Evolutionary conservation across 2,329 filamentous ascomycete species (phyloP).

Genomic region (Colletotrichum sp.): DNA sequence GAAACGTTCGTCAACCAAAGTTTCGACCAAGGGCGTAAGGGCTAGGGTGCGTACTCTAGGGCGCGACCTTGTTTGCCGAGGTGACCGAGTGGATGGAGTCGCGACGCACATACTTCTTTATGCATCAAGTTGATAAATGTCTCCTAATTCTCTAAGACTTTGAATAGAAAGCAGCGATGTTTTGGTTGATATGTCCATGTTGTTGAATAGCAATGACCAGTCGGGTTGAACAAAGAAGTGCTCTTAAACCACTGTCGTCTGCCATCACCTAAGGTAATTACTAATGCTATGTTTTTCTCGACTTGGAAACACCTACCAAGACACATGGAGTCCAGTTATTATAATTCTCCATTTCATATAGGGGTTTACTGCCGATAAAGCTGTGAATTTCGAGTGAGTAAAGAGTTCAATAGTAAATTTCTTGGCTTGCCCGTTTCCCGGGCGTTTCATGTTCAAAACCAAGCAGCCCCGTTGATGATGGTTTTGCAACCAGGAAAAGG

Average conservation of each 20-base stretch:
- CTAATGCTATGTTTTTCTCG: accelerated
- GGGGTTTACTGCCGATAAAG: accelerated
- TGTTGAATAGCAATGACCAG: no score
- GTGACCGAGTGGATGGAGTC: not conserved
- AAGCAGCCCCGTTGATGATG: accelerated
- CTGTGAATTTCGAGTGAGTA: accelerated
- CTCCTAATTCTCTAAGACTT: no score
- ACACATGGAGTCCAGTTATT: no score
- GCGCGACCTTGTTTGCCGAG: not conserved
- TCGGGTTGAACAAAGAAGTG: no score
- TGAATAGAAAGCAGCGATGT: no score
- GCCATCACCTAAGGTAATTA: no score
- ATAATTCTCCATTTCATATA: not conserved
- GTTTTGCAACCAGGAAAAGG: not conserved
- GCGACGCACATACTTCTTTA: not conserved
- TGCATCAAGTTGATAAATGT: no score
- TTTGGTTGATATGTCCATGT: no score
- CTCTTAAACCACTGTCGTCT: no score
- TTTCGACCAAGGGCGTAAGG: not conserved
- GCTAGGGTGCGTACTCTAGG: accelerated
- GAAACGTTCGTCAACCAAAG: accelerated
- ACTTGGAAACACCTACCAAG: not conserved
- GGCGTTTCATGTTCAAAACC: accelerated
- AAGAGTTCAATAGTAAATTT: not conserved
- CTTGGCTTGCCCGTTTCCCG: not conserved